These are phyloP conservation scores for Volvariella volvacea DNA, from an alignment of 1,284 basidiomycete species.

Conservation along the genomic window DNA sequence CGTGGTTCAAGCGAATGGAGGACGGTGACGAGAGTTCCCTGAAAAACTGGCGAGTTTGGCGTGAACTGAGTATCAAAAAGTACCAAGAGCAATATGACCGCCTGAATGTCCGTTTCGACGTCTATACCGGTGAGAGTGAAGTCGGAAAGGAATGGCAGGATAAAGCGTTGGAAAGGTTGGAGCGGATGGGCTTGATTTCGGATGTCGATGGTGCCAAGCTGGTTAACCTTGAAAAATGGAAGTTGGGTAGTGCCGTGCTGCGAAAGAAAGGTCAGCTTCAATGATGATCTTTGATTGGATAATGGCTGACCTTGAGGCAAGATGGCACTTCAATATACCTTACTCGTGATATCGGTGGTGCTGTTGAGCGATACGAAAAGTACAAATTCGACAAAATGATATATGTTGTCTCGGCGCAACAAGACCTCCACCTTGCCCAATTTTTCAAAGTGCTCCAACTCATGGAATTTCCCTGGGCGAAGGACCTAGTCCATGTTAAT, in stretches of 20 bases:
- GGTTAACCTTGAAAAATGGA: constrained; percentile 82
- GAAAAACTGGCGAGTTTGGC: constrained; percentile 89
- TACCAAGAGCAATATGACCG: constrained; percentile 89
- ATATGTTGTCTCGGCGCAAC: constrained; percentile 92
- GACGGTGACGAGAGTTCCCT: constrained; percentile 84
- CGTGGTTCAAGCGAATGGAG: constrained; percentile 97
- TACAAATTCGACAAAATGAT: constrained; percentile 99
- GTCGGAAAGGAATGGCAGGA: constrained; percentile 80
- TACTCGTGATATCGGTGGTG: constrained; percentile 95
- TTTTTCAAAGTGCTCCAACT: constrained; percentile 94
- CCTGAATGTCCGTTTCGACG: constrained; percentile 90
- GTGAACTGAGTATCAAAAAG: constrained; percentile 87
- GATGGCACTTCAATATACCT: constrained; percentile 98
- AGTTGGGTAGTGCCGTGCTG: constrained; percentile 87
- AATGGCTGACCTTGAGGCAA: constrained; percentile 19
- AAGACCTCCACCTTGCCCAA: constrained; percentile 89
- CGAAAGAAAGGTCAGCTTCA: constrained; percentile 68
- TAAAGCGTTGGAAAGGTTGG: constrained; percentile 56
- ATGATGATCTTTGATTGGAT: neutral
- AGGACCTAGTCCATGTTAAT: constrained; percentile 82
- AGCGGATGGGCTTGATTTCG: constrained; percentile 51
- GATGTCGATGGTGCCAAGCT: constrained; percentile 72
- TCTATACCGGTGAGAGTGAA: constrained; percentile 91
- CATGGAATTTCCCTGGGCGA: constrained; percentile 87
- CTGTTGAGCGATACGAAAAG: constrained; percentile 87